Evolutionary conservation across 768 basidiomycete species (phyloP), one percentile per base, ranked within the genome.

Genomic region (Crucibulum laeve): DNA sequence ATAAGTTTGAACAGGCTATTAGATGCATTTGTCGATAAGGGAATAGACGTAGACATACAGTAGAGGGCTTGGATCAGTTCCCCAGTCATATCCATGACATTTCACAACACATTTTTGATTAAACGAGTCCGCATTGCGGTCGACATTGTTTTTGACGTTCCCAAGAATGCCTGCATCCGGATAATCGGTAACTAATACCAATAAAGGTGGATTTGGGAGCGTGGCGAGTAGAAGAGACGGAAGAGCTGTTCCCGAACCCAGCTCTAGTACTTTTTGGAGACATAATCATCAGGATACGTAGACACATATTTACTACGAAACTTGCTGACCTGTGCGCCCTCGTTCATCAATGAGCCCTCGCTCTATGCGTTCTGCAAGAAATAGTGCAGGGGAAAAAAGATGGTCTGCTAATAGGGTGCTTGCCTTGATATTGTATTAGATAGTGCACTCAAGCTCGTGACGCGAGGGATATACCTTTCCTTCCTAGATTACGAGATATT

Each of bases 371-470:
- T 87, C 82, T 2, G 81, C 80, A 14, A 88, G 68, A 43, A 81
- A 72, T 5, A 88, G 67, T 6, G 77, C 74, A 13, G 82, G 84
- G 28, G 81, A 87, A 57, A 87, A 87, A 3, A 87, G 66, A 48
- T 84, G 82, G 59, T 87, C 84, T 38, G 84, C 85, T 17, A 87
- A 67, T 7, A 86, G 68, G 11, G 82, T 84, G 47, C 79, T 84
- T 22, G 84, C 80, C 83, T 86, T 58, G 32, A 21, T 48, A n/a
- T n/a, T n/a, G n/a, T n/a, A n/a, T n/a, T n/a, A n/a, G n/a, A n/a
- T n/a, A n/a, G n/a, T n/a, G n/a, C n/a, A n/a, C n/a, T n/a, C n/a
- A n/a, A n/a, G n/a, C n/a, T n/a, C n/a, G n/a, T n/a, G n/a, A n/a
- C n/a, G n/a, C n/a, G n/a, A n/a, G n/a, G n/a, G n/a, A n/a, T n/a